Conservation (phyloP, 768 basidiomycete genomes). For the Omphalotus guepiniiformis region DNA sequence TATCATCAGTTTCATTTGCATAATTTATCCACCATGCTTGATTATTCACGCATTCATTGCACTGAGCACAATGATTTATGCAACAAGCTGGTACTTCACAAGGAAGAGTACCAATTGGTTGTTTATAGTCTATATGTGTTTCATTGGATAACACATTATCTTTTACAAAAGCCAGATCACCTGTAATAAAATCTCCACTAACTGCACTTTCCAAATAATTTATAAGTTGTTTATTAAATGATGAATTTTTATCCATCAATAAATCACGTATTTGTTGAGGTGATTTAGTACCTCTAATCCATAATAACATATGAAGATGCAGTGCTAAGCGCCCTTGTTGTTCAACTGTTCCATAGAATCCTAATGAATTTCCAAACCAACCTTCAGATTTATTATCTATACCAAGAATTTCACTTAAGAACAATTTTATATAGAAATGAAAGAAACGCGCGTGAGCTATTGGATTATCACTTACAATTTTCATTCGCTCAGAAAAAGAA, state of each 20-base stretch:
- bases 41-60: not conserved
- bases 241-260: not conserved
- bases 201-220: conserved; percentile 3
- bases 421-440: conserved; percentile 14
- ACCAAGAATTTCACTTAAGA: conserved; percentile 14
- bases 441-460: conserved; percentile 18
- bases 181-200: conserved; percentile 5
- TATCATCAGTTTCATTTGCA: not conserved
- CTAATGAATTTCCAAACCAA: conserved; percentile 12
- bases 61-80: not conserved
- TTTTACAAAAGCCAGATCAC: not conserved
- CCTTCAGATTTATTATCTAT: conserved; percentile 4
- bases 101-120: not conserved
- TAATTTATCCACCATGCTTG: not conserved
- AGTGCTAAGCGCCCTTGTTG: conserved; percentile 18
- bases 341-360: conserved; percentile 23
- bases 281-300: conserved; percentile 10
- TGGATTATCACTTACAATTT: conserved; percentile 10
- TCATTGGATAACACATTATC: not conserved
- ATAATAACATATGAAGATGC: conserved; percentile 20
- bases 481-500: not conserved
- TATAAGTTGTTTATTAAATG: not conserved
- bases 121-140: not conserved
- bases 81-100: not conserved
- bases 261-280: conserved; percentile 7